Base-by-base conservation (phyloP, 192 early-diverging fungal genomes). In the Backusella morwellensis region DNA sequence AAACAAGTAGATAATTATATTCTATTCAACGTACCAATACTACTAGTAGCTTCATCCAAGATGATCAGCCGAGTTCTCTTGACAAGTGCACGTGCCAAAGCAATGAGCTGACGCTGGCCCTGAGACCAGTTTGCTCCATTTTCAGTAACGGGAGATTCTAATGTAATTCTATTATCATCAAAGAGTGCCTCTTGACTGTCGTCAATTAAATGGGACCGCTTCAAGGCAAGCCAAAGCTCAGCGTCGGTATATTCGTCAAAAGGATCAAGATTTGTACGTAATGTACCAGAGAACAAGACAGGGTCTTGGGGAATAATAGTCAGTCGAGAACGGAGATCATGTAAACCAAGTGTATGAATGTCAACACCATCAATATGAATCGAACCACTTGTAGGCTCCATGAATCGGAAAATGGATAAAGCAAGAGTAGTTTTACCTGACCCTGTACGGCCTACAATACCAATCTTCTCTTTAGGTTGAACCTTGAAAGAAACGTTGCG, bases 251-350 rank as follows among this genome's bases (percentile, higher is more conserved):
- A 91, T 4, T 96, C 52, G 52, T 54, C 21, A 9, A 54, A 54
- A 21, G 52, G 97, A 80, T 97, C 96, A 32, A 98, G 80, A 83
- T 98, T 98, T 36, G 42, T n/a, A 21, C 78, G 67, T 1, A 80
- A 32, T 8, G 78, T 52, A 86, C 91, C 87, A 0, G 85, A 78
- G 35, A 95, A 88, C 19, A 94, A 68, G 3, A 88, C 88, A 3
- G 95, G 89, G 17, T 95, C 92, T 77, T 98, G 97, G 11, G 97
- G 96, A 68, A 98, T 98, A 38, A 98, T 92, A 5, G 92, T 87
- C 75, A 98, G 84, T 19, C 89, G 85, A 76, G 83, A 89, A 19
- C 94, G 83, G 19, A 97, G 82, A 50, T 91, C 87, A 6, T 85
- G 82, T 0, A 96, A 84, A 4, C 89, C 89, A 11, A 96, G 82